phyloP scores from a whole-genome alignment of 1,284 basidiomycete genomes.

The Cystobasidium sp. region DNA sequence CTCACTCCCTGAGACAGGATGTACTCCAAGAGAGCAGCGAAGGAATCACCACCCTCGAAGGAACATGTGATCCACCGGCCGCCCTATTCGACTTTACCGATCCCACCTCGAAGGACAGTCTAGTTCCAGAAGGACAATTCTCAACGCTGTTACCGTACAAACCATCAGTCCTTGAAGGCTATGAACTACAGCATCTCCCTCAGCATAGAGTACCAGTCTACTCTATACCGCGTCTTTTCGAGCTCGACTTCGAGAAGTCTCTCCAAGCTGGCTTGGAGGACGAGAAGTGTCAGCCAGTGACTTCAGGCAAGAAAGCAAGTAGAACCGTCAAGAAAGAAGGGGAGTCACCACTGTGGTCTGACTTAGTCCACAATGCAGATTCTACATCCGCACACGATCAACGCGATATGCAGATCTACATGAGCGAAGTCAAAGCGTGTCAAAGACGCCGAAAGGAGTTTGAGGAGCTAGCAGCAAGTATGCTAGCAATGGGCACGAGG shows the following conservation, averaged over 20 bases:
- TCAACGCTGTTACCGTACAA: constrained; percentile 1
- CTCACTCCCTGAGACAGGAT: too few species aligned
- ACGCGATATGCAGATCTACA: constrained; percentile 5
- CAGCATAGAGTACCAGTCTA: constrained; percentile 28
- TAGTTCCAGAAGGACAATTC: neutral
- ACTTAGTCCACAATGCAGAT: too few species aligned
- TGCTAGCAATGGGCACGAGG: neutral
- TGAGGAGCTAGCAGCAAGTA: neutral
- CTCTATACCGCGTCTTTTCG: constrained; percentile 9
- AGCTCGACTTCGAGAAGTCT: neutral
- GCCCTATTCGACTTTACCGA: constrained; percentile 1
- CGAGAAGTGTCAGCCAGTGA: too few species aligned
- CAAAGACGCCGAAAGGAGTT: constrained; percentile 2
- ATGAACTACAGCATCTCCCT: neutral
- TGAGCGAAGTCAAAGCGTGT: neutral
- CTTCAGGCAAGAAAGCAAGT: neutral
- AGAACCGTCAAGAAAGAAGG: too few species aligned
- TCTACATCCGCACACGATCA: too few species aligned
- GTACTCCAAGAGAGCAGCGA: too few species aligned
- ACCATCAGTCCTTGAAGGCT: neutral
- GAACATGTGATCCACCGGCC: neutral
- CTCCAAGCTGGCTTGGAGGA: too few species aligned
- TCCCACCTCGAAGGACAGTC: neutral
- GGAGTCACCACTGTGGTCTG: neutral
- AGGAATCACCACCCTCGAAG: neutral